These are phyloP conservation scores for Acanthamoeba lenticulata DNA, from an alignment of 208 protist species.

Conservation along the genomic window DNA sequence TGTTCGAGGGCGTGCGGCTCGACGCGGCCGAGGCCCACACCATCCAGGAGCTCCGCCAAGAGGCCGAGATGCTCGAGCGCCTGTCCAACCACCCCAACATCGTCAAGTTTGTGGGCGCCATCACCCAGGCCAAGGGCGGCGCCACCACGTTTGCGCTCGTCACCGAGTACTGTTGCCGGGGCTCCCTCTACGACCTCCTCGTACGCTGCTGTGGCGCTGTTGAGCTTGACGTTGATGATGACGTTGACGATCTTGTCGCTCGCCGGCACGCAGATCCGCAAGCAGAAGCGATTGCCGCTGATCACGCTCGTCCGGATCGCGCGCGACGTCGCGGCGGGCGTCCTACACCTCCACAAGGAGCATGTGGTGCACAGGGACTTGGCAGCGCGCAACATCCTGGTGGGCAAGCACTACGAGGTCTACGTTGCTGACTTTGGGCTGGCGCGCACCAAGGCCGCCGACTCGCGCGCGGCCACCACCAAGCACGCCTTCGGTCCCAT, in stretches of 20 bases:
- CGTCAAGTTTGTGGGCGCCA: conserved; percentile 36
- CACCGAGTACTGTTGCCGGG: conserved; percentile 6
- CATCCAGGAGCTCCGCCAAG: neutral
- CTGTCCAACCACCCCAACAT: conserved; percentile 62
- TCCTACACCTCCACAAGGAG: conserved; percentile 62
- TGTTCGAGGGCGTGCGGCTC: neutral
- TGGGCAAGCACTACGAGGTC: conserved; percentile 47
- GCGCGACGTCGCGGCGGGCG: neutral
- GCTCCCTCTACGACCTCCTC: conserved; percentile 25
- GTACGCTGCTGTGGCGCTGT: too few species aligned
- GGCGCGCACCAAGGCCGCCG: neutral
- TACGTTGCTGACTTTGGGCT: conserved; percentile 62
- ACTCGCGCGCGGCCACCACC: neutral
- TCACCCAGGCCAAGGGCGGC: neutral
- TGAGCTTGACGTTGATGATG: too few species aligned
- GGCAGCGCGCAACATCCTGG: conserved; percentile 28
- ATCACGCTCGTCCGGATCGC: conserved; percentile 38
- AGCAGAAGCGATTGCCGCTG: conserved; percentile 31
- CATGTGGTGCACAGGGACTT: conserved; percentile 47
- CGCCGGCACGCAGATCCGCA: neutral
- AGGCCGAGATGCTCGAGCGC: conserved; percentile 52
- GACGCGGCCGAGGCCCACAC: neutral
- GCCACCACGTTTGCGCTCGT: conserved; percentile 16
- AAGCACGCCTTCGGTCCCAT: conserved; percentile 54
- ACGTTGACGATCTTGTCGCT: neutral